Evolutionary conservation across 2,329 filamentous ascomycete genomes (phyloP), one percentile per base, ranked within the genome.

Genomic region (Cladobotryum mycophilum): DNA sequence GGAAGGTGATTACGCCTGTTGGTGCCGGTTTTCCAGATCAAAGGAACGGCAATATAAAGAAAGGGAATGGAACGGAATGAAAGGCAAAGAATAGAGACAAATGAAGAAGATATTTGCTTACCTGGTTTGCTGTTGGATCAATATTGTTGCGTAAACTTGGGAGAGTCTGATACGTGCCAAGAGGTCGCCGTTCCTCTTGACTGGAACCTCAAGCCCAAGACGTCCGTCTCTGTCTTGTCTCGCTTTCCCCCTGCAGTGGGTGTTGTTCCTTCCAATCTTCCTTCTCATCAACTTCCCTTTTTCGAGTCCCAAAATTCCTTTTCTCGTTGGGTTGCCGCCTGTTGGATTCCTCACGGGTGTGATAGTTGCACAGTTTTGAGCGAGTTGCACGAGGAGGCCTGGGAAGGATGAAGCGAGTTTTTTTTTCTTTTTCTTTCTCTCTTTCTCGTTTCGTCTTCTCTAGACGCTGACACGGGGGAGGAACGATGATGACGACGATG

Each of bases 1-100:
- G 25, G 25, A 30, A 30, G 25, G 25, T 30, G 25, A 30, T 30
- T 30, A 30, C 25, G 25, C 47, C 44, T 49, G 15, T 35, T 22
- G 30, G 17, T 43, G 47, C 35, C 40, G 47, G 14, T 43, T 43
- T 44, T 43, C 22, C 35, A 38, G 44, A 44, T 35, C 38, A 22
- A 17, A 34, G 40, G 5, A 40, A 40, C 35, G 35, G 13, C 18
- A 46, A 15, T 35, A 34, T 30, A 41, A 13, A 11, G 35, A 17
- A 30, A 45, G 20, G 17, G 44, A 25, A 18, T n/a, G 25, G 25
- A 25, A 25, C 22, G 38, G 12, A 20, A 17, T n/a, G 37, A 40
- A n/a, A 3, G 38, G 38, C 17, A 41, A 41, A 20, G 15, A 20
- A 14, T 15, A 20, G 15, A 12, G 15, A 20, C 8, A 41, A 20